Evolutionary conservation across 2,329 filamentous ascomycete genomes (phyloP), one percentile per base, ranked within the genome.

Genomic region (Drechslerella dactyloides): DNA sequence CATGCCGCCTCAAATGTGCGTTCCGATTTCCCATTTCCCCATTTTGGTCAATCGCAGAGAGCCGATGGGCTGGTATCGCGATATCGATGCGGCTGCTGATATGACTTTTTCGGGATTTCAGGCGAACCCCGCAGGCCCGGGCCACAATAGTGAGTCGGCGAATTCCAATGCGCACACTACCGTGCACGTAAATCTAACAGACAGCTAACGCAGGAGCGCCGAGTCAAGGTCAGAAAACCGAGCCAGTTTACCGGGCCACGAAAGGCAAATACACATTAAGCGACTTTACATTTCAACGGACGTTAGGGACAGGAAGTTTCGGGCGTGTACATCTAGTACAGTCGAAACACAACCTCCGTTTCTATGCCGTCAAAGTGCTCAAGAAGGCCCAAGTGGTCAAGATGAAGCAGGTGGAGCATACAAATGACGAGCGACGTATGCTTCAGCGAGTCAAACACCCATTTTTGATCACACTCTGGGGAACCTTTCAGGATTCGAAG

Each of bases 381-480:
- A 99, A 99, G 81, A 99, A 99, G 85, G 89, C 89, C 54, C 94
- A 99, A 82, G 93, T 99, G 61, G 92, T 99, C 80, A 96, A 96
- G 84, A 97, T 99, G 94, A 99, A 99, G 86, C 94, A 99, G 81
- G 92, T 99, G 72, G 94, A 99, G 81, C 94, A 99, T 82, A 99
- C 94, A 76, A 99, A 99, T 78, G 94, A 99, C 81, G 94, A 99
- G 83, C 86, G 94, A 75, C 87, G 86, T 77, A 99, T 99, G 94
- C 83, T 99, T 77, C 90, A 91, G 79, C 90, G 96, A 80, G 94
- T 97, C 80, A 96, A 97, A 81, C 93, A 99, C 81, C 93, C 94
- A 11, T 99, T 99, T 82, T 84, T 99, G 74, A 94, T 99, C 79
- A 99, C 94, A 1, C 84, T 99, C 44, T 99, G 94, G 94, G 94